Evolutionary conservation across 2,329 filamentous ascomycete genomes (phyloP).

Genomic region (Pyricularia sp.): DNA sequence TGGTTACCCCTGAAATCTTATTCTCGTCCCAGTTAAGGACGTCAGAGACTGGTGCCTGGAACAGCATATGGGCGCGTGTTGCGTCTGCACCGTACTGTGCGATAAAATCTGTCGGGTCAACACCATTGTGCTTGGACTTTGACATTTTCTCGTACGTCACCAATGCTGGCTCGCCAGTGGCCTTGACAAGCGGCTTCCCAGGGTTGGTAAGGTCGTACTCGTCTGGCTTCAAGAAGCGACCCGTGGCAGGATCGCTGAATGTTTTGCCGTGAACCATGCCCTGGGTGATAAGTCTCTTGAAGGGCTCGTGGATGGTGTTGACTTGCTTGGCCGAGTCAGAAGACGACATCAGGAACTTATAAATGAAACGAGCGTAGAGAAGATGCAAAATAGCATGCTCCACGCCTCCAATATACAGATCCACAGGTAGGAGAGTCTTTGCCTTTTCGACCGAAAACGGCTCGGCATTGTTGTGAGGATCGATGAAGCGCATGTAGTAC

Average conservation of each 20-base stretch:
- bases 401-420: constrained; percentile 79
- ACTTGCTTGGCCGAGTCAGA: constrained; percentile 20
- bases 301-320: constrained; percentile 50
- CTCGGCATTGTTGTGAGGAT: constrained; percentile 48
- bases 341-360: constrained; percentile 63
- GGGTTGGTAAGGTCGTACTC: constrained; percentile 55
- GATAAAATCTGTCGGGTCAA: constrained; percentile 65
- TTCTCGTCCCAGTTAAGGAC: constrained; percentile 78
- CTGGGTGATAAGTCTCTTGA: constrained; percentile 70
- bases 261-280: constrained; percentile 91
- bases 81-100: constrained; percentile 68
- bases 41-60: constrained; percentile 74
- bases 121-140: constrained; percentile 86
- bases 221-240: constrained; percentile 62
- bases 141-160: constrained; percentile 85
- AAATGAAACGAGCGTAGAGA: constrained; percentile 79
- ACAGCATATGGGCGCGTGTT: constrained; percentile 75
- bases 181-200: constrained; percentile 44
- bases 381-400: constrained; percentile 87
- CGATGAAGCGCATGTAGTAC: constrained; percentile 76
- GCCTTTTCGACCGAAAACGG: constrained; percentile 51
- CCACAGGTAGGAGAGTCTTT: constrained; percentile 53
- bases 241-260: constrained; percentile 59
- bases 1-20: constrained; percentile 68
- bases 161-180: constrained; percentile 43